phyloP scores from a whole-genome alignment of 352 stramenopile species.

The Blastocystis sp. region DNA sequence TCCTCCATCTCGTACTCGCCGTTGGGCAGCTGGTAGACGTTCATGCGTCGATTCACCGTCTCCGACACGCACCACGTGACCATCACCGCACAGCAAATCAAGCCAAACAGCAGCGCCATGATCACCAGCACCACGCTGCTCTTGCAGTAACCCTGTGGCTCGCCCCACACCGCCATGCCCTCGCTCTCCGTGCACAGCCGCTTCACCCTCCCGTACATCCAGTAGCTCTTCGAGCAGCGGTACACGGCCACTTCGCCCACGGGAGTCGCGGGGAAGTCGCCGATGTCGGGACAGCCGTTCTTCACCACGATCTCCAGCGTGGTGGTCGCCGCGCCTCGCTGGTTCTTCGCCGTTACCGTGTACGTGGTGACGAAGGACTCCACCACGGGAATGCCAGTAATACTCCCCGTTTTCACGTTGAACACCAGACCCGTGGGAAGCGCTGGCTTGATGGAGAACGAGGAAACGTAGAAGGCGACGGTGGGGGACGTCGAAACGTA shows the following conservation, averaged over 20 bases:
- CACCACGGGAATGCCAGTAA: constrained; percentile 53
- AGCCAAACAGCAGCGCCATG: neutral
- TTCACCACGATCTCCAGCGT: constrained; percentile 12
- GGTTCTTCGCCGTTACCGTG: constrained; percentile 52
- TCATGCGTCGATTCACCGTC: neutral
- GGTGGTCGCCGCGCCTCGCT: neutral
- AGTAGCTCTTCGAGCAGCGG: neutral
- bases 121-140: neutral
- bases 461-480: constrained; percentile 24
- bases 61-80: constrained; percentile 2
- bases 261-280: constrained; percentile 47
- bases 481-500: neutral
- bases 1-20: constrained; percentile 69
- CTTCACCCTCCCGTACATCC: constrained; percentile 22
- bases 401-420: constrained; percentile 26
- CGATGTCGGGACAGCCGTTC: constrained; percentile 30
- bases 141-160: constrained; percentile 32
- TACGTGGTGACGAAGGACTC: constrained; percentile 13
- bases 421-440: constrained; percentile 33
- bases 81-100: constrained; percentile 4
- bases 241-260: constrained; percentile 21
- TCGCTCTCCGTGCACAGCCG: constrained; percentile 9
- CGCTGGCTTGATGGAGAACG: constrained; percentile 19
- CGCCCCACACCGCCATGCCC: constrained; percentile 35
- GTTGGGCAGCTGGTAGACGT: constrained; percentile 43